A percentile compares a stretch with the other conserved stretches of the same genome.
These are phyloP conservation scores for Inonotus hispidus DNA, from an alignment of 1,284 basidiomycete species.

Conservation along the genomic window DNA sequence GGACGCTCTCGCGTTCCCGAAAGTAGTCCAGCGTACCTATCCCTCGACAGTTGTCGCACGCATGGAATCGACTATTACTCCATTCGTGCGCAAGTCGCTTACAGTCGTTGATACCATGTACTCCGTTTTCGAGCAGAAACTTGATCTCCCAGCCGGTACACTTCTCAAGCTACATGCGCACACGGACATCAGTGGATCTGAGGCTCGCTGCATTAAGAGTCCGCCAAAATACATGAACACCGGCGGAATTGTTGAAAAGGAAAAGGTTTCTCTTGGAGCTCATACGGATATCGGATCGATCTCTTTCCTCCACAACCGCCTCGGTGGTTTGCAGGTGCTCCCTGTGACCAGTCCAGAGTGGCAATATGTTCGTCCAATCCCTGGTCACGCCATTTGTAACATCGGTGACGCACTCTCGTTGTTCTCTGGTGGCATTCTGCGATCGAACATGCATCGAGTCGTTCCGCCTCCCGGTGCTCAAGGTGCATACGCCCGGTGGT, in stretches of 20 bases:
- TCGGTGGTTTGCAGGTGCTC: constrained; percentile 69
- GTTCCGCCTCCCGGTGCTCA: constrained; percentile 36
- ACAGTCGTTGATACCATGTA: constrained; percentile 51
- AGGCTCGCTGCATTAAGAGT: constrained; percentile 52
- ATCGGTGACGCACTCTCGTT: constrained; percentile 53
- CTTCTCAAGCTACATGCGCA: constrained; percentile 42
- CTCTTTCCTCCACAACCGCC: constrained; percentile 62
- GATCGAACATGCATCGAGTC: constrained; percentile 51
- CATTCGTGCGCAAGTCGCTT: constrained; percentile 54
- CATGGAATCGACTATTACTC: constrained; percentile 44
- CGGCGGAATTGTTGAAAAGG: constrained; percentile 15
- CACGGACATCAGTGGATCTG: constrained; percentile 49
- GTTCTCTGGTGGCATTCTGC: constrained; percentile 54
- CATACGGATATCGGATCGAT: constrained; percentile 45
- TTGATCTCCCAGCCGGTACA: constrained; percentile 49
- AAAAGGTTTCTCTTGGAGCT: constrained; percentile 37
- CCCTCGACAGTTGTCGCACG: constrained; percentile 45
- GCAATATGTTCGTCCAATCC: constrained; percentile 55
- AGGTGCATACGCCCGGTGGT: constrained; percentile 44
- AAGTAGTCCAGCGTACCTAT: constrained; percentile 47
- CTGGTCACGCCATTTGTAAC: constrained; percentile 56
- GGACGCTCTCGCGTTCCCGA: constrained; percentile 54
- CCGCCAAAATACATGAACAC: constrained; percentile 26
- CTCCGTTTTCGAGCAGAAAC: constrained; percentile 47
- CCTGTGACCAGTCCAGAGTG: constrained; percentile 56